Base-by-base conservation (phyloP, 805 yeast species). In the Kazachstania taianensis region DNA sequence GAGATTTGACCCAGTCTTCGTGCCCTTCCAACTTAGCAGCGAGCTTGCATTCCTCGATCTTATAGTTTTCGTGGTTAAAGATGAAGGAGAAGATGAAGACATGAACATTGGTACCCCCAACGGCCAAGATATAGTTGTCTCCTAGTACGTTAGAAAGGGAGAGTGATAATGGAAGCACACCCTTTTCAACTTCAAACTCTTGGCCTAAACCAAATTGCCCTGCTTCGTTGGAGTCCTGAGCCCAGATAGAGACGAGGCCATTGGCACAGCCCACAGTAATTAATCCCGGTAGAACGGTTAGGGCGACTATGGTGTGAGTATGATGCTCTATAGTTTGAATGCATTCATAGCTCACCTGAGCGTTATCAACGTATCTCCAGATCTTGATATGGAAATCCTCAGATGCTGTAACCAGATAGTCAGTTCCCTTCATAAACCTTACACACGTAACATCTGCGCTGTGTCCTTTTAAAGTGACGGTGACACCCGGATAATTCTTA, bases 1-100 rank as follows among this genome's bases (percentile, higher is more conserved):
- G 59, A 10, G 84, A 69, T 52, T 81, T 81, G 34, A 92, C 73
- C 99, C 99, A 92, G 58, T 87, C 96, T 59, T 92, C 98, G 55
- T 92, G 98, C 4, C 99, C 98, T 19, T 76, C 69, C 23, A 92
- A 59, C 7, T 62, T 62, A 1, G 86, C 81, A 20, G 67, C 63
- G 36, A 61, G 63, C 7, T 48, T 35, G 28, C 68, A 60, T 9
- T 44, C 38, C 2, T 33, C 28, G 10, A 59, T 37, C 23, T 5
- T 41, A 12, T 25, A 13, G 10, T 12, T 34, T 1, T 44, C 38
- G 0, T 17, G 33, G 1, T 43, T 39, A 1, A 55, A 33, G 8
- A 44, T 49, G 41, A 76, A 70, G 0, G 78, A 56, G 46, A 73
- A 75, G 4, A 83, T 65, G 40, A 67, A 74, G 5, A 87, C 50